Base-by-base conservation (phyloP, 495 filamentous ascomycete species). In the Trichoderma orchidacearum region DNA sequence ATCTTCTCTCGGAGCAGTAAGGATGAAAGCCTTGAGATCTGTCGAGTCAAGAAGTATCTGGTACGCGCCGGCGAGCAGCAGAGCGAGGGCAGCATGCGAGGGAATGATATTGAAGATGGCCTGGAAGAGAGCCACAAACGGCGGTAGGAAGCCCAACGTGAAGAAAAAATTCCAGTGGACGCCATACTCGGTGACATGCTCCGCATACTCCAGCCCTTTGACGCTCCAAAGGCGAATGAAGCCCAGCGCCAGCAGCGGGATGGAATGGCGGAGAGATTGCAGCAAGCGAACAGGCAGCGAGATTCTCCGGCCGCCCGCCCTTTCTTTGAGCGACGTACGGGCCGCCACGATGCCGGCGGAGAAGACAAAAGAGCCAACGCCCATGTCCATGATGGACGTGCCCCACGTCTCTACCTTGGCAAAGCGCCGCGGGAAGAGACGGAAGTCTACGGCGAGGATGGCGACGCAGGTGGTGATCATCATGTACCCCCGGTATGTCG, bases 91-190 rank as follows among this genome's bases (percentile, higher is more conserved):
- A 29, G 87, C 84, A 58, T 87, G 91, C 1, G 85, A 91, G 1
- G 84, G 87, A 29, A 90, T 72, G 59, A 75, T 51, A 48, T 68
- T 64, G 31, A 84, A 72, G 8, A 78, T 65, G 0, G 84, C 80
- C 59, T 91, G 86, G 54, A 93, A 88, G 0, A 95, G 66, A n/a
- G 92, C 91, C 53, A 95, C 82, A 61, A 93, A 93, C 3, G 90
- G 90, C 1, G 91, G 89, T 30, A 99, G 70, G 27, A 96, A 80
- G 3, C 84, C 92, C 11, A 99, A 73, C 0, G 93, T 99, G 70
- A 99, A 97, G 74, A 99, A 99, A 69, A 99, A 99, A 68, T 99
- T 99, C 93, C 93, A 99, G 68, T 99, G 93, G 11, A 97, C 89
- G 30, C 93, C 93, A 63, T 99, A 99, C 62, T 99, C 93, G 1